Evolutionary conservation across 1,139 yeast genomes (phyloP).

Genomic region (Magnusiomyces magnusii): DNA sequence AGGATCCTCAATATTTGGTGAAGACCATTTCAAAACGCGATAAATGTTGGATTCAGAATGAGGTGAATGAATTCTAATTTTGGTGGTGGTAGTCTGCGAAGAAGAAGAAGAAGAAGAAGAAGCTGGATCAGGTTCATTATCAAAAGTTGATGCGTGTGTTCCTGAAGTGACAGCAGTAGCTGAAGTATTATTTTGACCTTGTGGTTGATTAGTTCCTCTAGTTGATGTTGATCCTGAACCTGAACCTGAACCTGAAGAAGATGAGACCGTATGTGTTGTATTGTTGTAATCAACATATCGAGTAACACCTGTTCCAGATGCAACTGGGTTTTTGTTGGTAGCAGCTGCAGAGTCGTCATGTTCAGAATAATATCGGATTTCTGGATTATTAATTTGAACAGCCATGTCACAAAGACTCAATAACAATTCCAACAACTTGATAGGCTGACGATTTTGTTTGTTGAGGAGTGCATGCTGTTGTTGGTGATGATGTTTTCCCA

Average conservation of each 20-base stretch:
- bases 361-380: constrained; percentile 17
- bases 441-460: constrained; percentile 44
- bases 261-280: background rate
- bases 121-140: background rate
- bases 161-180: background rate
- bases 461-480: constrained; percentile 17
- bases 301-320: background rate
- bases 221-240: background rate
- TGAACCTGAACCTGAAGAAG: background rate
- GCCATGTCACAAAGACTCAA: constrained; percentile 73
- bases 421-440: constrained; percentile 56
- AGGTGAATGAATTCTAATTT: constrained; percentile 45
- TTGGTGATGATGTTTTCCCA: constrained; percentile 7
- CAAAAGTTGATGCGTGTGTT: background rate
- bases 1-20: constrained; percentile 50
- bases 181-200: background rate
- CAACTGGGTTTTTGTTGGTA: background rate
- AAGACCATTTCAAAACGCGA: constrained; percentile 46
- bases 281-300: constrained; percentile 13
- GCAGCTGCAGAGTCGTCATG: constrained; percentile 3
- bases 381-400: constrained; percentile 55
- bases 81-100: constrained; percentile 5
- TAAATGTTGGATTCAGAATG: constrained; percentile 59
- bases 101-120: background rate
- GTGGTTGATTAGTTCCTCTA: background rate